A percentile compares a stretch with the other conserved stretches of the same genome.
These are phyloP conservation scores for Trypanosoma avium DNA, from an alignment of 208 protist species.

Conservation along the genomic window DNA sequence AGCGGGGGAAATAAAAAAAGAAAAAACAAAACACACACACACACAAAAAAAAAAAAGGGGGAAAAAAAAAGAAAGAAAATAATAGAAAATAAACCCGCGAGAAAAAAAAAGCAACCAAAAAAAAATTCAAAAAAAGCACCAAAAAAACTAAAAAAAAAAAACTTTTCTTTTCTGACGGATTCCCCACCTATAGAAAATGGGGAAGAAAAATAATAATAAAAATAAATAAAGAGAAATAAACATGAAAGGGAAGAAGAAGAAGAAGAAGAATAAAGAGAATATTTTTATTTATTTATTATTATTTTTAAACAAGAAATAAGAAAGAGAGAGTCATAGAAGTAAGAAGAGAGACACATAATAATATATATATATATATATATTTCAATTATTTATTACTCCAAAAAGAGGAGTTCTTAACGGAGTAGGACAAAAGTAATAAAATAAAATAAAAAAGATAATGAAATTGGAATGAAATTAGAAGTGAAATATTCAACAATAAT, in stretches of 20 bases:
- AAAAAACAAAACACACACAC: background rate
- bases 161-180: too few species aligned
- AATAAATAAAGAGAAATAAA: background rate
- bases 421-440: too few species aligned
- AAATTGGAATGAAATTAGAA: too few species aligned
- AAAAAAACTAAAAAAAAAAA: constrained; percentile 8
- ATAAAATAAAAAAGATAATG: too few species aligned
- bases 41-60: constrained; percentile 11
- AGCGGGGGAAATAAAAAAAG: too few species aligned
- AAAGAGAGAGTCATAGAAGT: too few species aligned
- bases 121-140: constrained; percentile 18
- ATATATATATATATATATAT: background rate
- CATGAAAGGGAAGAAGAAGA: background rate
- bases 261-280: background rate
- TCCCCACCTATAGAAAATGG: too few species aligned
- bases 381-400: too few species aligned
- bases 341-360: too few species aligned
- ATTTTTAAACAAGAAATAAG: background rate
- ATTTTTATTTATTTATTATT: background rate
- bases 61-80: constrained; percentile 15
- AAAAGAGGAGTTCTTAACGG: too few species aligned
- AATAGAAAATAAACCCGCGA: background rate
- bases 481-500: too few species aligned
- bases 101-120: constrained; percentile 9
- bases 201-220: background rate